phyloP scores from a whole-genome alignment of 352 stramenopile species.

The Albugo laibachii region DNA sequence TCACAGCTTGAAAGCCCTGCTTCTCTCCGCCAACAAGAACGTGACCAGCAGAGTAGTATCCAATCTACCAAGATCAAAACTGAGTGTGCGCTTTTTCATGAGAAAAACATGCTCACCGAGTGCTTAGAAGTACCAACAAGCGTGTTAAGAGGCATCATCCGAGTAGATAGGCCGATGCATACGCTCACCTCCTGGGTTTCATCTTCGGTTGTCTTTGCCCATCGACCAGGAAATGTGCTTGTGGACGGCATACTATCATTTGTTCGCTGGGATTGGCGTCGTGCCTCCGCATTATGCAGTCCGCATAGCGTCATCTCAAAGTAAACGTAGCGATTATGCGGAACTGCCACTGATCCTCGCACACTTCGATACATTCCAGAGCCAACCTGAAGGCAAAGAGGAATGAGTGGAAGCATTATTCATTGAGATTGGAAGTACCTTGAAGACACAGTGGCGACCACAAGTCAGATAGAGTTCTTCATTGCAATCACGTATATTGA shows the following conservation, averaged over 20 bases:
- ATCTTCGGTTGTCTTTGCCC: background rate
- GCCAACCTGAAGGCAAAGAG: conserved; percentile 9
- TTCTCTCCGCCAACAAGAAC: conserved; percentile 43
- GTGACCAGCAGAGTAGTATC: conserved; percentile 63
- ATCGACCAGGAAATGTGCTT: background rate
- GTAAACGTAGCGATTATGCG: conserved; percentile 55
- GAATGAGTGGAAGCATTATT: background rate
- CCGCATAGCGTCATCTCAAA: conserved; percentile 68
- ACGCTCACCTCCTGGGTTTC: conserved; percentile 29
- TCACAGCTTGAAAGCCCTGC: conserved; percentile 30
- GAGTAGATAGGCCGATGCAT: conserved; percentile 59
- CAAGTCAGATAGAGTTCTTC: conserved; percentile 76
- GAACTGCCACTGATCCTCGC: conserved; percentile 32
- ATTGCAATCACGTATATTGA: conserved; percentile 63
- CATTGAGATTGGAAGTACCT: conserved; percentile 14
- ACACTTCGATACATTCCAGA: conserved; percentile 68
- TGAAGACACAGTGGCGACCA: conserved; percentile 60
- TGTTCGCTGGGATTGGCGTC: conserved; percentile 8
- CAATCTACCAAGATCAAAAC: conserved; percentile 22
- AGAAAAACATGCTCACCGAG: conserved; percentile 23
- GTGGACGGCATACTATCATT: conserved; percentile 3
- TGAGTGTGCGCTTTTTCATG: background rate
- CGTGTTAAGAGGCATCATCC: conserved; percentile 55
- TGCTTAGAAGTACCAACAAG: conserved; percentile 57
- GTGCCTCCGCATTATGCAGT: conserved; percentile 9